These are phyloP conservation scores for Lepidium campestre DNA, from an alignment of 441 rosid genomes.

Conservation along the genomic window DNA sequence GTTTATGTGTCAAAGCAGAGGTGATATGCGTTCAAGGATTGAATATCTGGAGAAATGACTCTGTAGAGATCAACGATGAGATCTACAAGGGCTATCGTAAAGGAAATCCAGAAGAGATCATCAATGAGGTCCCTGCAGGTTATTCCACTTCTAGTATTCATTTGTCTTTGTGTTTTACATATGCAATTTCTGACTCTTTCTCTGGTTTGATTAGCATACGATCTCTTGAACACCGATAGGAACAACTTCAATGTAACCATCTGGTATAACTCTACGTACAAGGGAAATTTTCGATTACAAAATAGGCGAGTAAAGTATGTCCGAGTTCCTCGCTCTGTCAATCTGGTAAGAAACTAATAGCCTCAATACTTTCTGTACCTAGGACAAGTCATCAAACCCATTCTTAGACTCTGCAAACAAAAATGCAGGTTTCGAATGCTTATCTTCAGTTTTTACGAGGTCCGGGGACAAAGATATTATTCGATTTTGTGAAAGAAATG, in stretches of 20 bases:
- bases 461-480: constrained; percentile 46
- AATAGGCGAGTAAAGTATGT: constrained; percentile 26
- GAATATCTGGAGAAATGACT: constrained; percentile 61
- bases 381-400: not conserved
- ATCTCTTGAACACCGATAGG: constrained; percentile 59
- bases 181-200: not conserved
- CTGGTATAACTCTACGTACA: constrained; percentile 71
- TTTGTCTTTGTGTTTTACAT: not conserved
- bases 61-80: constrained; percentile 62
- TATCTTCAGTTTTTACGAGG: constrained; percentile 59
- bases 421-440: constrained; percentile 68
- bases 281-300: constrained; percentile 22
- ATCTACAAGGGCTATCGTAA: constrained; percentile 53
- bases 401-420: not conserved
- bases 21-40: constrained; percentile 51
- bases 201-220: constrained; percentile 53
- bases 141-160: not conserved
- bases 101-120: constrained; percentile 53
- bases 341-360: constrained; percentile 48
- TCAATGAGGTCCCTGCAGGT: constrained; percentile 73
- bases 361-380: not conserved
- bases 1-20: constrained; percentile 35
- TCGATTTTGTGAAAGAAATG: constrained; percentile 84
- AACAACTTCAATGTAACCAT: constrained; percentile 57
- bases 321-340: constrained; percentile 69